Percentiles rank a stretch among this genome's conserved stretches.
These are phyloP conservation scores for Anisodus tanguticus DNA, from an alignment of 257 asterid species.

Conservation along the genomic window DNA sequence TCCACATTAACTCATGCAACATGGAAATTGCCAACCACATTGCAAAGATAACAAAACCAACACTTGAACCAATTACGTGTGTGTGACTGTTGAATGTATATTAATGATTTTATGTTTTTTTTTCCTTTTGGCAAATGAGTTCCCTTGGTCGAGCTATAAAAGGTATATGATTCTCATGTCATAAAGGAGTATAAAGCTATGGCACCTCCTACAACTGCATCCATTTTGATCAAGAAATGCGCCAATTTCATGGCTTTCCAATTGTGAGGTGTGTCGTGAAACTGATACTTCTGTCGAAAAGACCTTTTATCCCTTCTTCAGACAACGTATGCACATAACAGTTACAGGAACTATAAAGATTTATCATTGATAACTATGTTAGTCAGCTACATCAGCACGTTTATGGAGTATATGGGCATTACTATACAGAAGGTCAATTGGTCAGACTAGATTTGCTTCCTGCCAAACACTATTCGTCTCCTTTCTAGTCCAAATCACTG, in stretches of 20 bases:
- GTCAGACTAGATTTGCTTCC: constrained; percentile 30
- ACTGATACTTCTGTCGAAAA: neutral
- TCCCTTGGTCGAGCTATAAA: neutral
- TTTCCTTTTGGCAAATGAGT: neutral
- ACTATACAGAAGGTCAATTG: constrained; percentile 46
- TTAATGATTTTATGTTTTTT: neutral
- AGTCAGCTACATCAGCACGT: constrained; percentile 17
- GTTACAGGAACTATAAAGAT: neutral
- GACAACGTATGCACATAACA: neutral
- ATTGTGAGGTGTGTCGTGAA: neutral
- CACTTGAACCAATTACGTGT: neutral
- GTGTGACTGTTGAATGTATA: neutral
- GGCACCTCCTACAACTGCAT: neutral
- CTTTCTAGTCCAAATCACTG: constrained; percentile 52
- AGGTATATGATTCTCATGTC: neutral
- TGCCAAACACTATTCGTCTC: constrained; percentile 27
- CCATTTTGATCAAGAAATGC: neutral
- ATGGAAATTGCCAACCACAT: neutral
- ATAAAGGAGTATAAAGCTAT: neutral
- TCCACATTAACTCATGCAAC: no score
- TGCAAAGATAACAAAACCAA: neutral
- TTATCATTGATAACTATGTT: neutral
- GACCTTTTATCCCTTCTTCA: neutral
- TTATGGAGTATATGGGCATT: constrained; percentile 26
- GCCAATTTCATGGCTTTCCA: neutral